Evolutionary conservation across 2,329 filamentous ascomycete genomes (phyloP), one percentile per base, ranked within the genome.

Genomic region (Fusarium longipes): DNA sequence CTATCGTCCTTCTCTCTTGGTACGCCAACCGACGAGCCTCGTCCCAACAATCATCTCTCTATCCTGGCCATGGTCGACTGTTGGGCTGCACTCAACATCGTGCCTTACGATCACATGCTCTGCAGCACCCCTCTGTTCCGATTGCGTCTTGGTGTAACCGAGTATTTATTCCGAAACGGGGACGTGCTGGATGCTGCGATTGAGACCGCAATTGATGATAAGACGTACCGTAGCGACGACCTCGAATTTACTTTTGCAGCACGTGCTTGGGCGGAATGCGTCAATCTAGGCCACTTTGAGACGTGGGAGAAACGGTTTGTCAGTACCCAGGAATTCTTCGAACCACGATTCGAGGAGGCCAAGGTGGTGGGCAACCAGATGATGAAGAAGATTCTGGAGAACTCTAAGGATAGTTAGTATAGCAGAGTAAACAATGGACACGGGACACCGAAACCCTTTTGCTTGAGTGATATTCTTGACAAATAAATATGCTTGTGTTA

Each of bases 91-190:
- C 86, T 98, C 43, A 91, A 89, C 32, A 99, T 97, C 73, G 91
- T 96, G 45, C 96, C 96, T 1, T 99, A 99, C 78, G 95, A 99
- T 79, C 96, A 99, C 82, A 99, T 99, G 94, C 96, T 99, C 71
- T 99, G 96, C 82, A 97, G 93, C 53, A 99, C 96, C 36, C 96
- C 96, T 82, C 87, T 98, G 44, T 99, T 99, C 83, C 91, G 96
- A 49, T 88, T 99, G 68, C 97, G 96, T 88, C 87, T 99, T 32
- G 96, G 96, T 57, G 96, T 97, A n/a, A 95, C 94, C 1, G 96
- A 99, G 80, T 95, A 97, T 77, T 84, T 99, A 35, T 99, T 97
- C 83, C 90, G 93, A 68, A 93, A 94, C 74, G 85, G 87, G 18
- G 87, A 86, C 4, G 83, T 97, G 51, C 87, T 99, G 15, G 91